These are phyloP conservation scores for Aspergillus cristatus DNA, from an alignment of 495 filamentous ascomycete genomes.

Conservation along the genomic window DNA sequence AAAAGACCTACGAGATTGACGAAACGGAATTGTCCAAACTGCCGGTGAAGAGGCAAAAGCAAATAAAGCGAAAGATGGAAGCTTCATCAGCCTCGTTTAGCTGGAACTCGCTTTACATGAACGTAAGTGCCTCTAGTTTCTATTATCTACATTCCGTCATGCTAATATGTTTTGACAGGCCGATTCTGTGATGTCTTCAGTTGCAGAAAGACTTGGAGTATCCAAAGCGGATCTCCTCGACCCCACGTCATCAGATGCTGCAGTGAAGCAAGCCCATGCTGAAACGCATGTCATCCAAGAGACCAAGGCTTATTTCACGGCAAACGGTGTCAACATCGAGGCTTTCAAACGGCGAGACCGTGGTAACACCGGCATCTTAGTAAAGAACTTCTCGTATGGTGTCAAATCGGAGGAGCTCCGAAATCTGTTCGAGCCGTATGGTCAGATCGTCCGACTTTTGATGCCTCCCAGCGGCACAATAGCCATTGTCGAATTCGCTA, in stretches of 20 bases:
- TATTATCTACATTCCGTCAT: neutral
- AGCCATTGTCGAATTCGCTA: slow-evolving; percentile 79
- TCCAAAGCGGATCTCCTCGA: slow-evolving; percentile 86
- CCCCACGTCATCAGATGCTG: slow-evolving; percentile 86
- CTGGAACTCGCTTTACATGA: slow-evolving; percentile 98
- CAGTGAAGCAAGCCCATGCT: slow-evolving; percentile 91
- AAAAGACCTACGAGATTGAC: slow-evolving; percentile 72
- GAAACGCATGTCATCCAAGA: slow-evolving; percentile 96
- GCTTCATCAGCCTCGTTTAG: slow-evolving; percentile 73
- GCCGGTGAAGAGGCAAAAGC: slow-evolving; percentile 86
- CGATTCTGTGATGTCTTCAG: slow-evolving; percentile 87
- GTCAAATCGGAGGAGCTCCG: slow-evolving; percentile 51
- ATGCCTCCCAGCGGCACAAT: slow-evolving; percentile 91
- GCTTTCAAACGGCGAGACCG: slow-evolving; percentile 76
- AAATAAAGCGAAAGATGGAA: slow-evolving; percentile 72
- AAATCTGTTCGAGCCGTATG: slow-evolving; percentile 44
- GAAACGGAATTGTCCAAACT: slow-evolving; percentile 81
- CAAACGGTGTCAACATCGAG: slow-evolving; percentile 82
- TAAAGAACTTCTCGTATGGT: slow-evolving; percentile 89
- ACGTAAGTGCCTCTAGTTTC: slow-evolving; percentile 54
- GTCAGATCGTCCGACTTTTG: slow-evolving; percentile 63
- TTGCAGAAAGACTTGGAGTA: slow-evolving; percentile 77
- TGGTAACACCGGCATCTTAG: slow-evolving; percentile 79
- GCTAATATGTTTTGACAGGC: slow-evolving; percentile 36
- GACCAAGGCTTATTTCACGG: slow-evolving; percentile 79